These are phyloP conservation scores for Termitomyces sp. DNA, from an alignment of 768 basidiomycete species.

Conservation along the genomic window DNA sequence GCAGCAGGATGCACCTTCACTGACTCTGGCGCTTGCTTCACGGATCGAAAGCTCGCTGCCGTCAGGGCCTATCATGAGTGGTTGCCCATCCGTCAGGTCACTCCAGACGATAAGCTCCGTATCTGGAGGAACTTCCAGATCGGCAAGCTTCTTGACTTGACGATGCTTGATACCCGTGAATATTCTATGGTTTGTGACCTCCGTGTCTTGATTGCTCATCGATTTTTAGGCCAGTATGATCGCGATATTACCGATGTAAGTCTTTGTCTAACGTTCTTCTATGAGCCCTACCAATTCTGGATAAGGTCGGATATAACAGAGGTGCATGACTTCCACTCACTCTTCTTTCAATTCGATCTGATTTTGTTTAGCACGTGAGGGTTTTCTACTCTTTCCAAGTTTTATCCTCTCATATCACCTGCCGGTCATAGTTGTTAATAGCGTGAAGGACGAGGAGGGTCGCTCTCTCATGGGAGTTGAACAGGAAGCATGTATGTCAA, in stretches of 20 bases:
- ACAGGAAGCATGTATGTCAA: not conserved
- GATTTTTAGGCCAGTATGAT: not conserved
- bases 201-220: not conserved
- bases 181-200: not conserved
- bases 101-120: slow-evolving; percentile 47
- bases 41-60: slow-evolving; percentile 54
- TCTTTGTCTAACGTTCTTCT: not conserved
- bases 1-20: slow-evolving; percentile 30
- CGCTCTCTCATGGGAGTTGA: not conserved
- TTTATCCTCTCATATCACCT: not conserved
- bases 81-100: slow-evolving; percentile 59
- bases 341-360: not conserved
- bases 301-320: not conserved
- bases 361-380: not conserved
- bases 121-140: slow-evolving; percentile 65
- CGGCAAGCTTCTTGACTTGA: slow-evolving; percentile 53
- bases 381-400: not conserved
- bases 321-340: not conserved
- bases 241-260: not conserved
- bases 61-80: slow-evolving; percentile 58
- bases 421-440: not conserved
- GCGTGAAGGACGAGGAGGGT: not conserved
- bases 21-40: slow-evolving; percentile 25
- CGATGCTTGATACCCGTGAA: slow-evolving; percentile 59
- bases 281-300: not conserved